Conservation (phyloP, 768 basidiomycete genomes). For the Lepiota subincarnata region DNA sequence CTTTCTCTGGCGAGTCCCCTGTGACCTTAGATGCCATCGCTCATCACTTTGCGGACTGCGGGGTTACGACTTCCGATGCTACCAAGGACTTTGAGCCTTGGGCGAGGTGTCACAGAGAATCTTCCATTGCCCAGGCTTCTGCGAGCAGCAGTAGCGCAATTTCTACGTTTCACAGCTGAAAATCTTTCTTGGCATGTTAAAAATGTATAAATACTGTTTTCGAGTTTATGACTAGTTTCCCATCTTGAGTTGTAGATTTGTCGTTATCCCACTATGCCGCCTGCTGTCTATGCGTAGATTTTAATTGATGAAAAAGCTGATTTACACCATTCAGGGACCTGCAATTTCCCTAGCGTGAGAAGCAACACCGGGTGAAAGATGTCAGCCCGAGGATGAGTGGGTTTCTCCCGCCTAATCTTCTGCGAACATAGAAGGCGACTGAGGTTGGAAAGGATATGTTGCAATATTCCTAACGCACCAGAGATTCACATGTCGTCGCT, state of each 20-base stretch:
- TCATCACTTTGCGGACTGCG: slow-evolving; percentile 39
- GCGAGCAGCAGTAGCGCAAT: too few relatives aligned
- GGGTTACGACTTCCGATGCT: slow-evolving; percentile 29
- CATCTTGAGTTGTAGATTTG: too few relatives aligned
- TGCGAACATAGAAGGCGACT: neutral
- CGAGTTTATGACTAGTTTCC: neutral
- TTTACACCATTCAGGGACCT: too few relatives aligned
- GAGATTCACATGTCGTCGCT: slow-evolving; percentile 63
- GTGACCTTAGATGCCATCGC: slow-evolving; percentile 31
- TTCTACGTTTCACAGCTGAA: too few relatives aligned
- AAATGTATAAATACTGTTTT: neutral
- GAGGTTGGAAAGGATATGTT: neutral
- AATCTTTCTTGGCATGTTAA: too few relatives aligned
- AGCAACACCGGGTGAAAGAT: neutral
- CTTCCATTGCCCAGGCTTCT: neutral
- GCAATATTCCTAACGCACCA: too few relatives aligned
- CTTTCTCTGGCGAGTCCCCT: slow-evolving; percentile 27
- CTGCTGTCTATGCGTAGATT: too few relatives aligned
- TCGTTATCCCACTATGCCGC: too few relatives aligned
- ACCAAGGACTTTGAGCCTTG: slow-evolving; percentile 21
- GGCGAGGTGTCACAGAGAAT: slow-evolving; percentile 17
- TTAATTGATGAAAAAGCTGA: too few relatives aligned
- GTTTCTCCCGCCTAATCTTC: too few relatives aligned
- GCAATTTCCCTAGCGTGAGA: neutral
- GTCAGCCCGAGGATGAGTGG: neutral